Evolutionary conservation across 139 green algal genomes (phyloP), one percentile per base, ranked within the genome.

Genomic region (Chlamydomonas applanata): DNA sequence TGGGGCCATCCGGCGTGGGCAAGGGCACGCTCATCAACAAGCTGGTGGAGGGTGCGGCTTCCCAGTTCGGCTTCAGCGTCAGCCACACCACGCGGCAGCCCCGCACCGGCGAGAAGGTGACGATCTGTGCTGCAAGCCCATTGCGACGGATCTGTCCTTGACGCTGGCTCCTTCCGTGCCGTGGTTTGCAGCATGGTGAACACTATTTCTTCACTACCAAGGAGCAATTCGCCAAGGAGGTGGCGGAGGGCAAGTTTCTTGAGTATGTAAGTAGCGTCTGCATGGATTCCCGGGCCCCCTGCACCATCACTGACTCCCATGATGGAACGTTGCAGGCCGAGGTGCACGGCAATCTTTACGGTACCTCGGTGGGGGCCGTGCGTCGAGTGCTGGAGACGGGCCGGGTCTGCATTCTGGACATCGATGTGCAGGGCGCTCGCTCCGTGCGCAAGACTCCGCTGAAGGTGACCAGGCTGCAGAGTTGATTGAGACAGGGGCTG

Each of bases 271-370:
- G 90, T 73, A 44, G 13, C 49, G 16, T 49, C 13, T 22, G 14
- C 14, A 3, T 63, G 67, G 24, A 25, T 22, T 24, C 40, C 19
- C 3, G 13, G 30, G 9, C 33, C 40, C 40, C 40, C 11, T 49
- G 40, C 11, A 11, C 7, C 40, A 49, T 49, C 40, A 19, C 11
- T 49, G 40, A 11, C 40, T 49, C 7, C 7, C 40, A 49, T 27
- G 36, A 1, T 32, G 14, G 13, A 57, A 49, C 11, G 40, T 11
- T 11, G 11, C 40, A 49, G 40, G 40, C 59, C 14, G 32, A 82
- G 54, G 80, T 97, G 25, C 92, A 97, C 76, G 80, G 80, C 40
- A 92, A 95, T 74, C 77, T 93, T 45, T 97, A 97, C 65, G 93
- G 93, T 32, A 97, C 93, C 13, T 89, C 83, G 17, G 34, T 85